These are phyloP conservation scores for Trichosporon coremiiforme DNA, from an alignment of 1,284 basidiomycete genomes.

Conservation along the genomic window DNA sequence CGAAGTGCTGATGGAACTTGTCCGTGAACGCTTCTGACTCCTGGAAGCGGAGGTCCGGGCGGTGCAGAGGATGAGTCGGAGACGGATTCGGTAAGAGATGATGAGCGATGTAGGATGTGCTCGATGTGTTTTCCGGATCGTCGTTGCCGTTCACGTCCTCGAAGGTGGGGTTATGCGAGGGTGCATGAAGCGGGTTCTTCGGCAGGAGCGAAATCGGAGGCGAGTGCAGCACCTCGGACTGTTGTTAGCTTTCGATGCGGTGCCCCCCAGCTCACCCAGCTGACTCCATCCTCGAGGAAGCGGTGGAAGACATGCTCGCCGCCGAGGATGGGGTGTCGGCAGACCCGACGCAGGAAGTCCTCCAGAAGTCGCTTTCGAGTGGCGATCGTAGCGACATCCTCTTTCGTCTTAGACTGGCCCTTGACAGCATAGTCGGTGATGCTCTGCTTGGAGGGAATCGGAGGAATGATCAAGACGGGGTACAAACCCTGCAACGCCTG, in stretches of 20 bases:
- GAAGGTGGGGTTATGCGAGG: constrained; percentile 85
- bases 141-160: constrained; percentile 39
- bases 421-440: constrained; percentile 96
- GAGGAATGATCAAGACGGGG: constrained; percentile 94
- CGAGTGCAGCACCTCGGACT: constrained; percentile 88
- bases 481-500: constrained; percentile 82
- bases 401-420: constrained; percentile 88
- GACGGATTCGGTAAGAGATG: constrained; percentile 78
- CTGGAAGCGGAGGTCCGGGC: constrained; percentile 89
- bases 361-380: constrained; percentile 91
- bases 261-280: constrained; percentile 79
- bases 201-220: constrained; percentile 87
- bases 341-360: constrained; percentile 88
- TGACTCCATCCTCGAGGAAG: constrained; percentile 92
- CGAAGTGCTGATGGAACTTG: constrained; percentile 90
- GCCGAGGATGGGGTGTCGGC: constrained; percentile 86
- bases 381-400: constrained; percentile 90
- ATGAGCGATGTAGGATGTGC: constrained; percentile 55
- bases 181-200: constrained; percentile 93
- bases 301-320: constrained; percentile 93
- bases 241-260: constrained; percentile 17
- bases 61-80: constrained; percentile 76
- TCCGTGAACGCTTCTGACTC: constrained; percentile 96
- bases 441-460: constrained; percentile 96
- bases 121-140: constrained; percentile 36